phyloP scores from a whole-genome alignment of 2,329 filamentous ascomycete species.

The Epichloe coenophiala region DNA sequence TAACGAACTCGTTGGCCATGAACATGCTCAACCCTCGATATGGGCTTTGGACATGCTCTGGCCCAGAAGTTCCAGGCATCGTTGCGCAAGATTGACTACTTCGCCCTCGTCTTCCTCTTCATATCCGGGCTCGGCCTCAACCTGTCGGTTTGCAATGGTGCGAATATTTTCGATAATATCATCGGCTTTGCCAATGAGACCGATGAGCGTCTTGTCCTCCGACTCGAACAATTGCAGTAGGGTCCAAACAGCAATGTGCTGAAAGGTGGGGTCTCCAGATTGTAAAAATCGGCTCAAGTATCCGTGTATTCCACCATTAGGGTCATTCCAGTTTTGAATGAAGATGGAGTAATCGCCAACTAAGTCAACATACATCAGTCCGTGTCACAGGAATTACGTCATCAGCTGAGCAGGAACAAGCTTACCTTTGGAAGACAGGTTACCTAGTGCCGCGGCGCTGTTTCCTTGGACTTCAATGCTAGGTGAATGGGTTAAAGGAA shows the following conservation, averaged over 20 bases:
- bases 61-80: slow-evolving; percentile 76
- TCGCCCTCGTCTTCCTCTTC: slow-evolving; percentile 87
- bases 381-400: not conserved
- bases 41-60: slow-evolving; percentile 65
- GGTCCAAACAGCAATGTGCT: slow-evolving; percentile 98
- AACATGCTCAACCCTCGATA: slow-evolving; percentile 55
- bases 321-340: slow-evolving; percentile 83
- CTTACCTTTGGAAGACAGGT: slow-evolving; percentile 90
- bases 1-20: not conserved
- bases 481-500: slow-evolving; percentile 84
- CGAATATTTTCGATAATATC: slow-evolving; percentile 89
- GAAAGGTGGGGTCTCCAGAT: slow-evolving; percentile 92
- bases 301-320: slow-evolving; percentile 86
- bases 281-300: slow-evolving; percentile 88
- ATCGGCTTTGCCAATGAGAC: slow-evolving; percentile 75
- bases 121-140: slow-evolving; percentile 76
- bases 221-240: slow-evolving; percentile 90
- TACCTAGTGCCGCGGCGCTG: slow-evolving; percentile 88
- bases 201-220: slow-evolving; percentile 79
- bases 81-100: slow-evolving; percentile 78
- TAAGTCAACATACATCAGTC: slow-evolving; percentile 23
- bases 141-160: slow-evolving; percentile 75
- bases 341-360: slow-evolving; percentile 97
- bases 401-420: not conserved
- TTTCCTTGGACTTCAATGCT: slow-evolving; percentile 98